phyloP scores from a whole-genome alignment of 495 filamentous ascomycete species.

The Chlorociboria aeruginascens region DNA sequence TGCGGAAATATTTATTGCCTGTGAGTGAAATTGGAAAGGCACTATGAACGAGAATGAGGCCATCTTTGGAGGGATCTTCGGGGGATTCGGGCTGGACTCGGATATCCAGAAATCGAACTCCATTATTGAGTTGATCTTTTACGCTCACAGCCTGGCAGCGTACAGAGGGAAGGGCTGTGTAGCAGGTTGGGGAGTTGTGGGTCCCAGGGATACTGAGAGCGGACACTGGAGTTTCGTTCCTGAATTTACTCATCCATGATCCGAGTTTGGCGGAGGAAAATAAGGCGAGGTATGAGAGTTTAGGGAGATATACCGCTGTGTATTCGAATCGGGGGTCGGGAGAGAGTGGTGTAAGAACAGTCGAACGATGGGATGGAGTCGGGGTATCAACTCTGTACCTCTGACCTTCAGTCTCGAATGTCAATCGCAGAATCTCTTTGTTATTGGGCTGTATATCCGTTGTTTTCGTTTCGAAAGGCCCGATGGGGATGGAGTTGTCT shows the following conservation, averaged over 20 bases:
- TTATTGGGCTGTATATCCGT: slow-evolving; percentile 40
- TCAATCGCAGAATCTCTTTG: slow-evolving; percentile 46
- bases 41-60: slow-evolving; percentile 50
- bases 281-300: slow-evolving; percentile 56
- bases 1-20: slow-evolving; percentile 52
- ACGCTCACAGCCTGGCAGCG: slow-evolving; percentile 80
- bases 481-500: slow-evolving; percentile 41
- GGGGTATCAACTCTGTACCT: slow-evolving; percentile 50
- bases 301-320: slow-evolving; percentile 59
- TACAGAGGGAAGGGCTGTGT: slow-evolving; percentile 78
- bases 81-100: slow-evolving; percentile 38
- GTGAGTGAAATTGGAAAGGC: slow-evolving; percentile 65
- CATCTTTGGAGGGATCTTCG: slow-evolving; percentile 17
- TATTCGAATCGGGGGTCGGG: slow-evolving; percentile 48
- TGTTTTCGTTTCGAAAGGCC: slow-evolving; percentile 42
- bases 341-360: slow-evolving; percentile 39
- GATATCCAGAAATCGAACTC: slow-evolving; percentile 90
- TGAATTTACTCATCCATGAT: slow-evolving; percentile 71
- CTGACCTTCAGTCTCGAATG: slow-evolving; percentile 49
- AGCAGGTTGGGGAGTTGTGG: slow-evolving; percentile 81
- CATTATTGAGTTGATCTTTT: slow-evolving; percentile 70
- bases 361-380: slow-evolving; percentile 40
- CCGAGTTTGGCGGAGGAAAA: slow-evolving; percentile 59
- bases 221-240: slow-evolving; percentile 56
- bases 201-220: slow-evolving; percentile 87